Percentiles rank a stretch among this genome's conserved stretches.
These are phyloP conservation scores for Globomyces sp. DNA, from an alignment of 371 early-diverging fungal genomes.

Conservation along the genomic window DNA sequence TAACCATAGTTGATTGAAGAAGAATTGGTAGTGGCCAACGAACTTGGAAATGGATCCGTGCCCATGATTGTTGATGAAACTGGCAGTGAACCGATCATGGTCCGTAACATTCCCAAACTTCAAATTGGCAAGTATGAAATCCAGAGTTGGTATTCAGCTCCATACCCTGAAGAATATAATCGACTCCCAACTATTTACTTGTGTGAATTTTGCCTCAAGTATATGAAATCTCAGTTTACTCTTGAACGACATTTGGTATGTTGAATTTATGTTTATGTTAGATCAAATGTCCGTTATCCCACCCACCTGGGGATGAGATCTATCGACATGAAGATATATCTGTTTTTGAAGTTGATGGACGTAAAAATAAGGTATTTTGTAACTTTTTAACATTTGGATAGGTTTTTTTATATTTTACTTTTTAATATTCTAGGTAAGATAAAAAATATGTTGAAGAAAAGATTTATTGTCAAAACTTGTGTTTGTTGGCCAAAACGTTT, in stretches of 20 bases:
- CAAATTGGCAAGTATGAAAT: conserved; percentile 80
- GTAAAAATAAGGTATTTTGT: conserved; percentile 72
- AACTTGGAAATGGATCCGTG: not conserved
- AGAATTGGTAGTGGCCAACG: conserved; percentile 8
- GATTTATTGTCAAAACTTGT: conserved; percentile 97
- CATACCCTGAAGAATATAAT: conserved; percentile 97
- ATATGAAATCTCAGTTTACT: conserved; percentile 76
- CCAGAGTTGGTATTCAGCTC: conserved; percentile 97
- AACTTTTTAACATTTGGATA: conserved; percentile 3
- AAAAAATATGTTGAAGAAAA: conserved; percentile 39
- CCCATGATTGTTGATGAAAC: not conserved
- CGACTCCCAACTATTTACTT: conserved; percentile 68
- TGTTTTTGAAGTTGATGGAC: conserved; percentile 94
- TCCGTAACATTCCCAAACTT: conserved; percentile 64
- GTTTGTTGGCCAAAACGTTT: conserved; percentile 97
- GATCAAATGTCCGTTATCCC: conserved; percentile 73
- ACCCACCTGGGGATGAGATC: conserved; percentile 99
- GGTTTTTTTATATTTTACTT: conserved; percentile 13
- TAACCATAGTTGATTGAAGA: conserved; percentile 11
- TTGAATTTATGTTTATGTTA: conserved; percentile 31
- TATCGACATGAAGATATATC: conserved; percentile 88
- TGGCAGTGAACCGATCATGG: not conserved
- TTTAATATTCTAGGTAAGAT: not conserved
- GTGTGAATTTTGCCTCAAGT: conserved; percentile 97
- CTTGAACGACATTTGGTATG: conserved; percentile 56